Base-by-base conservation (phyloP, 208 protist species). In the Leishmania mexicana region DNA sequence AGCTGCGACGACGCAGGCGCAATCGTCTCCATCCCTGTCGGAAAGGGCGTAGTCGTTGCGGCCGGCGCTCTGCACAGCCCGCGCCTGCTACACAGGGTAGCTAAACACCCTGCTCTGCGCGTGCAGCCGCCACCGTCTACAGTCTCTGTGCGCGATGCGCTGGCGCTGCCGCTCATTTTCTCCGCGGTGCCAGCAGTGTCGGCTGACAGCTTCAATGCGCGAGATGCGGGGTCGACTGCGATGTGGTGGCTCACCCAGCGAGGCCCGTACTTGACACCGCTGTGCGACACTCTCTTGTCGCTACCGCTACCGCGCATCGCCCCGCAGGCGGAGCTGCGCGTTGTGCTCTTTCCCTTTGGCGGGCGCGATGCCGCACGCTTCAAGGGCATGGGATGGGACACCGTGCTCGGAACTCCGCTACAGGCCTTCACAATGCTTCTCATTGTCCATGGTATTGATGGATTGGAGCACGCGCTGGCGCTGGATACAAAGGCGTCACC, bases 341-440 rank as follows among this genome's bases (percentile, higher is more conserved):
- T 96, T 28, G 64, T 95, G 31, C 72, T 94, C 3, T 58, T 96
- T 8, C 93, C 93, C 1, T 88, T 95, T 75, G 94, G 91, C 35
- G 94, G 93, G 31, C 87, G 90, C 10, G 90, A 96, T 71, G 71
- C 87, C 17, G 19, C 40, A 0, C 80, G 85, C 17, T 97, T 86
- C 80, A 81, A 85, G 31, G 81, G 78, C 6, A 81, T 96, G 62
- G 92, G 94, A 7, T 91, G 92, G 86, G 90, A 97, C 78, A 87
- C 85, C 40, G 81, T 87, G 13, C 82, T 97, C 11, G 94, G 86
- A n/a, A 79, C 85, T 3, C 91, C 91, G 62, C 51, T 81, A 28
- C 87, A 96, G 64, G 94, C 84, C 35, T 87, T 93, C 58, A 93
- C 87, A 2, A 81, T 96, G 83, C 84, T 97, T 28, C 31, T 96